phyloP scores from a whole-genome alignment of 441 rosid genomes.

The Adansonia madagascariensis region DNA sequence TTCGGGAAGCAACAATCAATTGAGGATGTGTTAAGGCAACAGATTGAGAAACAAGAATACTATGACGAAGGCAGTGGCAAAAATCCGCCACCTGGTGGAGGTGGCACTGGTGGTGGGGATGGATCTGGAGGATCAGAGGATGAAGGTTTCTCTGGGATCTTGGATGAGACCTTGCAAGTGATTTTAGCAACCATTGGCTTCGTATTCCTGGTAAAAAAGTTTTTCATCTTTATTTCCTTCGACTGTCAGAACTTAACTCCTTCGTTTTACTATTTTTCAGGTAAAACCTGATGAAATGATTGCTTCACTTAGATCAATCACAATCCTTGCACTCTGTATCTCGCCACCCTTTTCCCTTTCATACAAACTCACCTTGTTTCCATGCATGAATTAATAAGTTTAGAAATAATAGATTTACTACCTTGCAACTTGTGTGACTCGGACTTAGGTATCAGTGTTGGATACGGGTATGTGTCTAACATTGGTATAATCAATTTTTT shows the following conservation, averaged over 20 bases:
- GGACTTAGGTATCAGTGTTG: too few relatives aligned
- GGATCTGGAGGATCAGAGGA: constrained; percentile 41
- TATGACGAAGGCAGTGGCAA: constrained; percentile 55
- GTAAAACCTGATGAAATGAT: background rate
- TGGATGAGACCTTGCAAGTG: constrained; percentile 75
- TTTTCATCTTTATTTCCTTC: background rate
- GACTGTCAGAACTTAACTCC: background rate
- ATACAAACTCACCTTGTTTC: background rate
- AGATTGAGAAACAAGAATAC: constrained; percentile 65
- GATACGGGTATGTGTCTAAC: too few relatives aligned
- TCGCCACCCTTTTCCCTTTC: background rate
- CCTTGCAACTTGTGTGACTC: background rate
- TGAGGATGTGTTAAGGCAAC: constrained; percentile 68
- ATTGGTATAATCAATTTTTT: too few relatives aligned
- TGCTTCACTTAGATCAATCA: background rate
- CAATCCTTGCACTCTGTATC: background rate
- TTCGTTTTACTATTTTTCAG: background rate
- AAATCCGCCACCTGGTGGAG: constrained; percentile 58
- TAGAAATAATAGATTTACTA: background rate
- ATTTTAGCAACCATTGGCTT: constrained; percentile 72
- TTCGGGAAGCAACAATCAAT: constrained; percentile 61
- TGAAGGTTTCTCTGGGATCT: constrained; percentile 54
- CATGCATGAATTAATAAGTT: background rate
- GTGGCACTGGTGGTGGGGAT: constrained; percentile 44
- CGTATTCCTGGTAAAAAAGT: constrained; percentile 59